Evolutionary conservation across 805 yeast genomes (phyloP).

Genomic region (Brettanomyces nanus): DNA sequence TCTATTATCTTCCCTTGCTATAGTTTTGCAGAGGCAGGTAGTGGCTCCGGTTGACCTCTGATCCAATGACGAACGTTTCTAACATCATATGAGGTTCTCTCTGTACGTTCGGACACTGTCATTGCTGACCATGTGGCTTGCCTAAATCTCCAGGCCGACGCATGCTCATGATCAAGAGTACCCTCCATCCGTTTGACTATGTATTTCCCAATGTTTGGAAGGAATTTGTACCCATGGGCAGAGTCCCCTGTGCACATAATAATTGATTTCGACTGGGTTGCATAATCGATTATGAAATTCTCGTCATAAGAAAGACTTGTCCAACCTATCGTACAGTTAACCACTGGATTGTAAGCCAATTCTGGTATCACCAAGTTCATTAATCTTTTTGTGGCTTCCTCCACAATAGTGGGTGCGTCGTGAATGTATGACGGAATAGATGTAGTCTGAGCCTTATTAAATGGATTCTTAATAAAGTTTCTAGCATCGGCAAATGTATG

Average conservation of each 20-base stretch:
- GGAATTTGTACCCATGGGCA: constrained; percentile 36
- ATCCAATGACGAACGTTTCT: constrained; percentile 3
- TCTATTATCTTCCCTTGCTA: too few relatives aligned
- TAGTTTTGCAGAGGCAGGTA: too few relatives aligned
- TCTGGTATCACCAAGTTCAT: constrained; percentile 23
- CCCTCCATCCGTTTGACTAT: constrained; percentile 26
- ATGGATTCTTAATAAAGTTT: constrained; percentile 6
- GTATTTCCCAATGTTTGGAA: constrained; percentile 38
- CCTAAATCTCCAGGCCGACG: constrained; percentile 25
- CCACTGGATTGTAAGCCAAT: constrained; percentile 23
- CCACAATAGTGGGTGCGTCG: constrained; percentile 8
- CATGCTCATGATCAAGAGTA: constrained; percentile 15
- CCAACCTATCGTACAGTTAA: constrained; percentile 28
- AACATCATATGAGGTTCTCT: constrained; percentile 4
- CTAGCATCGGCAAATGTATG: constrained; percentile 31
- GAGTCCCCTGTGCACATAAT: constrained; percentile 37
- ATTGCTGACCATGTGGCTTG: not conserved
- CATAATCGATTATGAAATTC: constrained; percentile 30
- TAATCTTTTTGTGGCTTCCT: constrained; percentile 4
- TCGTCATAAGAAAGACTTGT: constrained; percentile 30
- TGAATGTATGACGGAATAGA: constrained; percentile 8
- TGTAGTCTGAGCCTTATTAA: constrained; percentile 1
- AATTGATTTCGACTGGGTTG: constrained; percentile 24
- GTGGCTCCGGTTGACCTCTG: too few relatives aligned
- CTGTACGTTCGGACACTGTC: constrained; percentile 1